Evolutionary conservation across 1,284 basidiomycete species (phyloP), one percentile per base, ranked within the genome.

Genomic region (Ustilago tritici): DNA sequence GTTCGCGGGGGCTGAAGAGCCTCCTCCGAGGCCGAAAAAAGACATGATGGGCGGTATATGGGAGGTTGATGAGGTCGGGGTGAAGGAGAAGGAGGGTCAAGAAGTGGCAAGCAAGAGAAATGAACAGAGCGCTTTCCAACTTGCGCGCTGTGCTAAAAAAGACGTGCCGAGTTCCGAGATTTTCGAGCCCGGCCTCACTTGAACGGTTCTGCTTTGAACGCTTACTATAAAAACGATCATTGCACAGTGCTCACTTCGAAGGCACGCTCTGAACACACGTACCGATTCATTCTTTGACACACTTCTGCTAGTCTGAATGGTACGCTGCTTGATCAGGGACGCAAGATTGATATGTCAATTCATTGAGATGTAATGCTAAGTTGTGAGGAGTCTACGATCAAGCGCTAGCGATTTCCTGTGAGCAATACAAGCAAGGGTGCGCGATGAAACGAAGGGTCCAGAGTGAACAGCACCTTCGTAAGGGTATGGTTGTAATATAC

Each of bases 1-100:
- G 57, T 52, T 63, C 15, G 68, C 58, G 11, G 68, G 49, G n/a
- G 71, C 35, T 14, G 70, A 59, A 43, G 73, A 76, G 14, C 68
- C 69, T 3, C 76, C 78, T 65, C 78, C 78, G 11, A 79, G 68
- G 36, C 78, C 75, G 28, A 79, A 79, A 55, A 77, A 61, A 40
- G 78, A 79, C 78, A 79, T 79, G 5, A n/a, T 59, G 38, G n/a
- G n/a, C 43, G 15, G 19, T 46, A 19, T 46, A 19, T 32, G 40
- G 34, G 9, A 19, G 11, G 12, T 40, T 56, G 3, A 14, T 46
- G 43, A 19, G 43, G 19, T 19, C 19, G 49, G 34, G 5, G 53
- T 17, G n/a, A 17, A 32, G 36, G 17, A 8, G 55, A 23, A 19
- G 28, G 36, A 32, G 19, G 15, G 40, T 31, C n/a, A 34, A 14